Evolutionary conservation across 441 rosid genomes (phyloP), one percentile per base, ranked within the genome.

Genomic region (Lepidium campestre): DNA sequence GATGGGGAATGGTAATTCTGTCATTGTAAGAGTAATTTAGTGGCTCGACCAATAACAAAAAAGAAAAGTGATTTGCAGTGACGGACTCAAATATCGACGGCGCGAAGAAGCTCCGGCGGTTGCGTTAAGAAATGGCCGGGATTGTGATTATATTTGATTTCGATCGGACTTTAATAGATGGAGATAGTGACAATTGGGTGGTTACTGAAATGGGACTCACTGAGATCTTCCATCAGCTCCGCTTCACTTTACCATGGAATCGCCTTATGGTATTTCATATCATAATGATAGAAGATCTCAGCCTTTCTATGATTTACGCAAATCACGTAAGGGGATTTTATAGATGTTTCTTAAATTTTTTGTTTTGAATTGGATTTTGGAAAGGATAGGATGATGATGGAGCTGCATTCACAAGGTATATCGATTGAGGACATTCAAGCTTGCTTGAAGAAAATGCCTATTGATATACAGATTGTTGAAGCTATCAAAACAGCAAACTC

Each of bases 331-430:
- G 10, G 2, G 1, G 22, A 9, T 2, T 25, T 25, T 25, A 8
- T 7, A 25, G 6, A 29, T 14, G 13, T 57, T 50, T 49, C 25
- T 29, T 53, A 32, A 32, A 15, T 36, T 6, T 9, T 6, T 5
- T 27, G 11, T 1, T 13, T 36, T 40, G 25, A 4, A n/a, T 50
- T 68, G 44, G 35, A 12, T 18, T 42, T 7, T 32, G 8, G 54
- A 46, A 76, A 92, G 98, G 93, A 90, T 77, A 84, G 90, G 80
- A 84, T 93, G 97, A 88, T 93, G 98, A 55, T 7, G 77, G 97
- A 93, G 83, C 79, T 93, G 42, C 88, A 90, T 52, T 79, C 80
- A 15, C 90, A 68, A 75, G 98, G 92, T 39, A 88, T 77, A 72
- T 77, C 88, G 4, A 71, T 72, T 29, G 69, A 68, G 17, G 97